These are phyloP conservation scores for Candida vaughaniae DNA, from an alignment of 805 yeast species.

Conservation along the genomic window DNA sequence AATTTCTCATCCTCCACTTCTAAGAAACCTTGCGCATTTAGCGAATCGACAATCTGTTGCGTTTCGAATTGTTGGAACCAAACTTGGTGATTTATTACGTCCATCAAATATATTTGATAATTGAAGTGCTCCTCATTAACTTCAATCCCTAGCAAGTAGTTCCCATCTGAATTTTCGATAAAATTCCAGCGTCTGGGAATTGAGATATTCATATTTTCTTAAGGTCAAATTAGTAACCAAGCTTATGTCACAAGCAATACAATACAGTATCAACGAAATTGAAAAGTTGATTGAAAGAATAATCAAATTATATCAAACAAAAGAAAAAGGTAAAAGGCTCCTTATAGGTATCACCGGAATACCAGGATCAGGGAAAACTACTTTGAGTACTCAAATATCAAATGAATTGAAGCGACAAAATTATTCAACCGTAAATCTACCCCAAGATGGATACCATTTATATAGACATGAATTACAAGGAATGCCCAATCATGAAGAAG, in stretches of 20 bases:
- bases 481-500: conserved; percentile 55
- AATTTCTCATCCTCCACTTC: conserved; percentile 21
- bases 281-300: conserved; percentile 4
- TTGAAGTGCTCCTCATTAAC: background rate
- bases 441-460: conserved; percentile 43
- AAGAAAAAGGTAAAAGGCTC: conserved; percentile 32
- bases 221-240: too few relatives aligned
- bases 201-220: too few relatives aligned
- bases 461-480: conserved; percentile 28
- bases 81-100: background rate
- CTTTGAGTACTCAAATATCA: conserved; percentile 53
- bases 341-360: conserved; percentile 66
- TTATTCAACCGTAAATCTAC: conserved; percentile 23
- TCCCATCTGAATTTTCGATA: background rate
- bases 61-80: conserved; percentile 1
- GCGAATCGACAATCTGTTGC: background rate
- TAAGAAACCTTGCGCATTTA: conserved; percentile 23
- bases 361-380: conserved; percentile 87
- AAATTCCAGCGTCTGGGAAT: background rate
- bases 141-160: conserved; percentile 2
- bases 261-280: background rate
- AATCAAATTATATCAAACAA: background rate
- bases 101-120: conserved; percentile 1
- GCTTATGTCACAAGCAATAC: background rate
- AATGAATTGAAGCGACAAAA: conserved; percentile 14